Evolutionary conservation across 192 early-diverging fungal genomes (phyloP).

Genomic region (Lobulomyces angularis): DNA sequence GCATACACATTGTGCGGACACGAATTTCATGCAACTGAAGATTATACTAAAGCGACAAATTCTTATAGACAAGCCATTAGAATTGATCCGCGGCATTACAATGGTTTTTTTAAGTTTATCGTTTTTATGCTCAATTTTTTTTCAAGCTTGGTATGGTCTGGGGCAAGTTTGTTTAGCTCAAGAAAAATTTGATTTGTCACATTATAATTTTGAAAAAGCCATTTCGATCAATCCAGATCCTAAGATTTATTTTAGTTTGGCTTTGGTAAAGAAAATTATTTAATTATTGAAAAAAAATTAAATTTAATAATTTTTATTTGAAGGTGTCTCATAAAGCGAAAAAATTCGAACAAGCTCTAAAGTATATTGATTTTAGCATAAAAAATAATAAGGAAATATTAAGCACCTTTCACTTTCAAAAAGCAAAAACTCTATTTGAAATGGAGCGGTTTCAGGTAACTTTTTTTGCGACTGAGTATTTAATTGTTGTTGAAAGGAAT

Average conservation of each 20-base stretch:
- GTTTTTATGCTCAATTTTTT: background rate
- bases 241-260: no score
- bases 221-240: conserved; percentile 57
- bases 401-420: no score
- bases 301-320: no score
- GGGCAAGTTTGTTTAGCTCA: conserved; percentile 56
- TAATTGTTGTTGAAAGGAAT: conserved; percentile 21
- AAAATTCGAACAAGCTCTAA: no score
- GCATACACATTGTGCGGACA: conserved; percentile 77
- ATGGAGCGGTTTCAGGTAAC: conserved; percentile 37
- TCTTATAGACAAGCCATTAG: conserved; percentile 55
- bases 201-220: conserved; percentile 60
- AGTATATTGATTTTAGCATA: no score
- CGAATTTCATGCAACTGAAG: conserved; percentile 63
- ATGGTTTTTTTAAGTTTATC: conserved; percentile 61
- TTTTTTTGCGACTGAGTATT: background rate
- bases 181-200: conserved; percentile 60
- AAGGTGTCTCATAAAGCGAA: no score
- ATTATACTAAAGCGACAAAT: no score
- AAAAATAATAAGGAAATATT: no score
- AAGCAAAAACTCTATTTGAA: conserved; percentile 48
- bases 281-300: no score
- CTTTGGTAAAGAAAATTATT: no score
- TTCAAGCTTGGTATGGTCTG: conserved; percentile 54
- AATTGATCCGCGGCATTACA: conserved; percentile 64